Evolutionary conservation across 257 asterid genomes (phyloP).

Genomic region (Solanum stenotomum): DNA sequence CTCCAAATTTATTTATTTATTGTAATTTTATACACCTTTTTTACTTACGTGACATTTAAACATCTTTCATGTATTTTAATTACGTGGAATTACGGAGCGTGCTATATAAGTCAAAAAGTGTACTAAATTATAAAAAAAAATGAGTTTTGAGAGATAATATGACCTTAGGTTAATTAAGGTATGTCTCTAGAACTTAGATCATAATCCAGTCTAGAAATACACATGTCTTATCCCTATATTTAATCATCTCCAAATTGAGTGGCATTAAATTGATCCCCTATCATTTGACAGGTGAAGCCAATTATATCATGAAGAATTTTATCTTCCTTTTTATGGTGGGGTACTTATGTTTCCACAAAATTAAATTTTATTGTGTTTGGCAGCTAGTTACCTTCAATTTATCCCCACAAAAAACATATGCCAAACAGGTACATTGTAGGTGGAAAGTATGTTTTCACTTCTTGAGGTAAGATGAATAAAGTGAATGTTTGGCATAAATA

Average conservation of each 20-base stretch:
- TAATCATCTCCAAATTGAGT: not conserved
- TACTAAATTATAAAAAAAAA: too few relatives aligned
- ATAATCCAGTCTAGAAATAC: too few relatives aligned
- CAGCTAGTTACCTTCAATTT: not conserved
- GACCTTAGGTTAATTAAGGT: too few relatives aligned
- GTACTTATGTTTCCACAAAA: not conserved
- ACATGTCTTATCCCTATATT: too few relatives aligned
- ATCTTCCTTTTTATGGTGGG: not conserved
- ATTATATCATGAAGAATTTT: not conserved
- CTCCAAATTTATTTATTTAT: too few relatives aligned
- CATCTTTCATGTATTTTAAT: too few relatives aligned
- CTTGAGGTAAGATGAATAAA: not conserved
- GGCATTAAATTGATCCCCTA: too few relatives aligned
- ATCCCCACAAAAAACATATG: not conserved
- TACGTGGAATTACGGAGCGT: too few relatives aligned
- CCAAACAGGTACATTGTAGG: not conserved
- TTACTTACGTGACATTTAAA: too few relatives aligned
- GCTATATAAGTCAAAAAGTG: rapidly evolving
- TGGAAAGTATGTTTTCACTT: not conserved
- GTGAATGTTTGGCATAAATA: not conserved
- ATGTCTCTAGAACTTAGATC: too few relatives aligned
- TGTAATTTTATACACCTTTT: too few relatives aligned
- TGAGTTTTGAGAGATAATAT: too few relatives aligned
- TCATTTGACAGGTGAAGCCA: not conserved
- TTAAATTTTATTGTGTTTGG: not conserved